Percentiles rank a stretch among this genome's conserved stretches.
phyloP scores from a whole-genome alignment of 306 rosid genomes.

The Trifolium subterraneum region DNA sequence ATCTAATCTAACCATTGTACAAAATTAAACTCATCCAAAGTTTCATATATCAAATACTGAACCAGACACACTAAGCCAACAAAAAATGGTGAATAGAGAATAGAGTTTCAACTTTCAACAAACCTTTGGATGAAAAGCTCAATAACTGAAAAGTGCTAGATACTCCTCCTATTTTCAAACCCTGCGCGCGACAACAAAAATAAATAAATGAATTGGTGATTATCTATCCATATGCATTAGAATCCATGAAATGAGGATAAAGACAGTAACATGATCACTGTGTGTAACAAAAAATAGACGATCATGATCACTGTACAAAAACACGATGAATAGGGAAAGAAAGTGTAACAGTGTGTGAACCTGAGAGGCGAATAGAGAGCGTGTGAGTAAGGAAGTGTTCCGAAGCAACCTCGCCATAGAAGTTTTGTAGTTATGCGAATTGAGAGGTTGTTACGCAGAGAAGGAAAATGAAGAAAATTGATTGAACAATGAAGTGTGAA shows the following conservation, averaged over 20 bases:
- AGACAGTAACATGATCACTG: not conserved
- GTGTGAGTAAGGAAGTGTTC: constrained; percentile 52
- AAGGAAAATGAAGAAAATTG: constrained; percentile 29
- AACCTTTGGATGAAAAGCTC: constrained; percentile 75
- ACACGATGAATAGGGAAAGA: not conserved
- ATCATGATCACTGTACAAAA: not conserved
- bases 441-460: constrained; percentile 3
- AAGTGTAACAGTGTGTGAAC: constrained; percentile 38
- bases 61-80: constrained; percentile 7
- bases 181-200: constrained; percentile 55
- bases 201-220: not conserved
- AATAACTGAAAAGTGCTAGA: constrained; percentile 58
- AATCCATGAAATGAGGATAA: too few species aligned
- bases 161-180: constrained; percentile 57
- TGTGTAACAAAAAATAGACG: not conserved
- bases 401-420: constrained; percentile 82
- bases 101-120: not conserved
- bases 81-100: not conserved
- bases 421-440: constrained; percentile 32
- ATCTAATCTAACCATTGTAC: not conserved
- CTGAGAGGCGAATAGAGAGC: constrained; percentile 56
- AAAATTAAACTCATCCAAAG: not conserved
- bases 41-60: not conserved
- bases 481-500: constrained; percentile 2
- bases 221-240: too few species aligned